Conservation (phyloP, 108 stramenopile species). For the Fragilaria radians region DNA sequence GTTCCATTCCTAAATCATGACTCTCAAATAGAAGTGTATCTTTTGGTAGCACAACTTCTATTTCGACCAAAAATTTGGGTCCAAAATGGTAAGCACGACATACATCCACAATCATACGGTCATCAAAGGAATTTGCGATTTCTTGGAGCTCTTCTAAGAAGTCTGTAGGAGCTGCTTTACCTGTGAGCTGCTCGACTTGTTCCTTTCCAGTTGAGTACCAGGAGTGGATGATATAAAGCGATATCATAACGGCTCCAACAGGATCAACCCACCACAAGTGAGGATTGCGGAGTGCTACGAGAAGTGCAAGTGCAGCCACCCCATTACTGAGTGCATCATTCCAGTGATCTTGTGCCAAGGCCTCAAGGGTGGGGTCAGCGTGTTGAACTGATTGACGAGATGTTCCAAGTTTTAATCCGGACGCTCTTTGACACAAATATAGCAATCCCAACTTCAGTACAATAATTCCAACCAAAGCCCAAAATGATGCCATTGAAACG, state of each 20-base stretch:
- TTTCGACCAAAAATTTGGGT: constrained; percentile 89
- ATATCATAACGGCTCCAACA: constrained; percentile 87
- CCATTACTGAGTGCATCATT: constrained; percentile 87
- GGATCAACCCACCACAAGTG: constrained; percentile 82
- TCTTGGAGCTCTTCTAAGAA: constrained; percentile 82
- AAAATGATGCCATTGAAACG: constrained; percentile 36
- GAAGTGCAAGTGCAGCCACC: constrained; percentile 77
- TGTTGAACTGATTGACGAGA: constrained; percentile 18
- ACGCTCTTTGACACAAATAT: constrained; percentile 49
- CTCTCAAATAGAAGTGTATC: constrained; percentile 72
- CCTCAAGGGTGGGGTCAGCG: constrained; percentile 75
- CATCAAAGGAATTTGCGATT: constrained; percentile 73
- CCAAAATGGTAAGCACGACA: constrained; percentile 93
- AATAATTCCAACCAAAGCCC: constrained; percentile 70
- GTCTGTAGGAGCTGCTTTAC: constrained; percentile 80
- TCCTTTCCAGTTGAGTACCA: constrained; percentile 90
- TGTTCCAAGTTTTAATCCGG: neutral
- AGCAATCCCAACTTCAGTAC: constrained; percentile 66
- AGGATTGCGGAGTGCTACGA: constrained; percentile 46
- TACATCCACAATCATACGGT: constrained; percentile 76
- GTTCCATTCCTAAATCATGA: constrained; percentile 92
- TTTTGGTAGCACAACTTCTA: constrained; percentile 87
- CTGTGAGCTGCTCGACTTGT: constrained; percentile 89
- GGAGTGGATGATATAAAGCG: constrained; percentile 82
- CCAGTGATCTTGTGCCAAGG: constrained; percentile 90